These are phyloP conservation scores for Pseudisothecium myosuroides DNA, from an alignment of 225 moss, liverwort and hornwort genomes.

Conservation along the genomic window DNA sequence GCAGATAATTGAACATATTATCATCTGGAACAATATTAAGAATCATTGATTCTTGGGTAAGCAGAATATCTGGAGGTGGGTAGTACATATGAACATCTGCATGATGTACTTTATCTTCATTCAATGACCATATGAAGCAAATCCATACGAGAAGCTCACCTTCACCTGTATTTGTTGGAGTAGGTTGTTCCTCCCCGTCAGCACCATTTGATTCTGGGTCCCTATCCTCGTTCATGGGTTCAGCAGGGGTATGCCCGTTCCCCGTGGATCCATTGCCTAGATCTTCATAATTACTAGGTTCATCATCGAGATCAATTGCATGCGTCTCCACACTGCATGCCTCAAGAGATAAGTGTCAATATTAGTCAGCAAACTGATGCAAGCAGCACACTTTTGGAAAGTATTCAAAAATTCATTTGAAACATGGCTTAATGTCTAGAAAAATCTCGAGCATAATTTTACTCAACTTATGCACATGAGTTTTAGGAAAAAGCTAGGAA, in stretches of 20 bases:
- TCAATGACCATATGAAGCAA: neutral
- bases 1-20: neutral
- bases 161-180: slow-evolving; percentile 26
- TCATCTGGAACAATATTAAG: neutral
- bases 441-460: neutral
- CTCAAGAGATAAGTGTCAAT: neutral
- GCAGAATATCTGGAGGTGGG: neutral
- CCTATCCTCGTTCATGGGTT: slow-evolving; percentile 26
- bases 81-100: neutral
- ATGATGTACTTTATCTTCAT: neutral
- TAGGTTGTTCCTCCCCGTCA: slow-evolving; percentile 12
- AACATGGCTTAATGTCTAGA: neutral
- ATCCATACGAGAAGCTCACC: neutral
- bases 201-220: slow-evolving; percentile 32
- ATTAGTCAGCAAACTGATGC: neutral
- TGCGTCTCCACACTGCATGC: slow-evolving; percentile 88
- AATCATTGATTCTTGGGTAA: neutral
- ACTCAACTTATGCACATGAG: neutral
- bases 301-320: slow-evolving; percentile 81
- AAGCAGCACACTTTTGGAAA: neutral
- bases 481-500: neutral
- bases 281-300: slow-evolving; percentile 40
- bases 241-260: slow-evolving; percentile 23
- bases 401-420: neutral
- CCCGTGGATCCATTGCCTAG: slow-evolving; percentile 13